Percentiles rank a stretch among this genome's conserved stretches.
Conservation (phyloP, 1,284 basidiomycete species). For the Naganishia sp. region DNA sequence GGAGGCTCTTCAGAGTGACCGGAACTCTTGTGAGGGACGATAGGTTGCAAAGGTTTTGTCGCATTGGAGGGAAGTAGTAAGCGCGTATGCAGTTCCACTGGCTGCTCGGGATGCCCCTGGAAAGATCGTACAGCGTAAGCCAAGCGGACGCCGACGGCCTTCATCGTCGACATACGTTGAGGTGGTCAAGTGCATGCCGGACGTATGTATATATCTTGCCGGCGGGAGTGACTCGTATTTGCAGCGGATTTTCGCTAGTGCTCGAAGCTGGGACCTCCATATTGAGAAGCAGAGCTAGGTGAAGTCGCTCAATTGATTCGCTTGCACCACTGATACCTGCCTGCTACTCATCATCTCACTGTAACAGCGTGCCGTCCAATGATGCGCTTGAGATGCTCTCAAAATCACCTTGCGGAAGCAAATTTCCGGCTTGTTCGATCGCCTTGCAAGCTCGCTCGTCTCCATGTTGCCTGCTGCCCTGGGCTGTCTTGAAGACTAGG, state of each 20-base stretch:
- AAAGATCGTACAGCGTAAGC: slow-evolving; percentile 11
- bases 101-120: slow-evolving; percentile 62
- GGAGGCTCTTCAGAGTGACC: slow-evolving; percentile 21
- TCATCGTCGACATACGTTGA: slow-evolving; percentile 58
- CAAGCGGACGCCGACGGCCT: neutral
- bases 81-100: slow-evolving; percentile 68
- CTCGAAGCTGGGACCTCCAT: neutral
- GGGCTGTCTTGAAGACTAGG: too few species aligned
- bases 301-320: too few species aligned
- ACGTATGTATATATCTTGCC: slow-evolving; percentile 69
- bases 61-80: slow-evolving; percentile 49
- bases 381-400: too few species aligned
- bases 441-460: too few species aligned
- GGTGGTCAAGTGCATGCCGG: slow-evolving; percentile 62
- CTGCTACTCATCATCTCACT: too few species aligned
- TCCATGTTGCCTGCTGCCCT: too few species aligned
- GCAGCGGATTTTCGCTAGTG: neutral
- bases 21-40: slow-evolving; percentile 22
- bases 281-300: neutral
- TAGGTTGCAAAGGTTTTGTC: slow-evolving; percentile 7
- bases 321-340: too few species aligned
- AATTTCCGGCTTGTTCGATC: too few species aligned
- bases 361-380: too few species aligned
- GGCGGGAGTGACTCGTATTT: slow-evolving; percentile 64
- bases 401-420: too few species aligned